Evolutionary conservation across 352 stramenopile genomes (phyloP).

Genomic region (Hyphochytrium catenoides): DNA sequence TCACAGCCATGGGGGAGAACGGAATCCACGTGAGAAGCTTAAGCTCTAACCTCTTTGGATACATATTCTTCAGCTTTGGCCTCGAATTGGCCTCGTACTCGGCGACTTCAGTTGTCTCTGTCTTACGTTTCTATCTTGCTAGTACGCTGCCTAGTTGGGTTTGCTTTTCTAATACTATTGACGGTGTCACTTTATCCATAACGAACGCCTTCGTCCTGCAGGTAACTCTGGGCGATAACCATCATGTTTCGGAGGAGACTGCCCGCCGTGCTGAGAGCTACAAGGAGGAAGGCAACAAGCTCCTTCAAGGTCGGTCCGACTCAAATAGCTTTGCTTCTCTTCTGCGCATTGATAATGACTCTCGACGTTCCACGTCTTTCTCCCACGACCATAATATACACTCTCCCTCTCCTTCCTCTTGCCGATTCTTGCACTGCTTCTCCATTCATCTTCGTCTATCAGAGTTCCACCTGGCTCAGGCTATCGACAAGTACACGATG

Average conservation of each 20-base stretch:
- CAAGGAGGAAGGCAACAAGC: constrained; percentile 58
- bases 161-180: too few relatives aligned
- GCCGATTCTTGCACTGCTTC: constrained; percentile 8
- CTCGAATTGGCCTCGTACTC: too few relatives aligned
- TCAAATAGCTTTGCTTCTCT: constrained; percentile 11
- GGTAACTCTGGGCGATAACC: constrained; percentile 20
- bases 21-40: too few relatives aligned
- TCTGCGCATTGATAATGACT: constrained; percentile 10
- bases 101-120: too few relatives aligned
- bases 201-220: too few relatives aligned
- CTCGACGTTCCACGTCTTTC: constrained; percentile 10
- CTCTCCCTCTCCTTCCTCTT: constrained; percentile 5
- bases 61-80: too few relatives aligned
- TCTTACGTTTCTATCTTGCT: too few relatives aligned
- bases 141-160: too few relatives aligned
- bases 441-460: constrained; percentile 3
- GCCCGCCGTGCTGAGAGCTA: constrained; percentile 24
- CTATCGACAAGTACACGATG: constrained; percentile 61
- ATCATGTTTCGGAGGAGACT: constrained; percentile 33
- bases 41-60: too few relatives aligned
- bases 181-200: too few relatives aligned
- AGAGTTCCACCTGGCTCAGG: constrained; percentile 48
- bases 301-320: constrained; percentile 14
- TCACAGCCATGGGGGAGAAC: too few relatives aligned
- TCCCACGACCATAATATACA: constrained; percentile 9